A percentile compares a stretch with the other conserved stretches of the same genome.
Conservation (phyloP, 148 eudicot genomes). For the Bassia scoparia region DNA sequence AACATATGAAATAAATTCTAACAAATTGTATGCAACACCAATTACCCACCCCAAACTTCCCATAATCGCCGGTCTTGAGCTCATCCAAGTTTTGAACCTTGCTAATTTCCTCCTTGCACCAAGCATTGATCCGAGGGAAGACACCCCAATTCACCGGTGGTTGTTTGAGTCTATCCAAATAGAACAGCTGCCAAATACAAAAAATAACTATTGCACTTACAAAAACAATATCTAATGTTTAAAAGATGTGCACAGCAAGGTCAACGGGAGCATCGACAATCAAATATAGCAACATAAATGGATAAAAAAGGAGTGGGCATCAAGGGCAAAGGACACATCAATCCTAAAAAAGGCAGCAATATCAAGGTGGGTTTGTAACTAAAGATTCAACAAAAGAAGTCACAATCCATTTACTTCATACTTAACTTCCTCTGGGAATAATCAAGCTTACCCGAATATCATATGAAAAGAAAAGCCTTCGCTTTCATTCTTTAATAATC, state of each 20-base stretch:
- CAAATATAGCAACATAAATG: background rate
- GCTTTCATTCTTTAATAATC: background rate
- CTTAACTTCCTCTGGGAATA: background rate
- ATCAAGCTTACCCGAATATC: background rate
- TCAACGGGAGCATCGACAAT: background rate
- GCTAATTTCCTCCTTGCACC: too few species aligned
- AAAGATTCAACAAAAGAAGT: conserved; percentile 2
- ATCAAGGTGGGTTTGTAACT: background rate
- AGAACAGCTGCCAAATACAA: too few species aligned
- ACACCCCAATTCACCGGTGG: too few species aligned
- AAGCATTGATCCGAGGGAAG: too few species aligned
- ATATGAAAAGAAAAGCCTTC: background rate
- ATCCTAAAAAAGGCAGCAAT: background rate
- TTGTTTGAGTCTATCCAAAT: too few species aligned
- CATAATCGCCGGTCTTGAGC: too few species aligned
- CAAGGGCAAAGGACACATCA: background rate
- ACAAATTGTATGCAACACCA: too few species aligned
- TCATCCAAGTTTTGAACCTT: too few species aligned
- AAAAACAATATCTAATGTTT: too few species aligned
- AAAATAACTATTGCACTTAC: too few species aligned
- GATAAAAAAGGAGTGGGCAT: background rate
- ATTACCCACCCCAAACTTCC: too few species aligned
- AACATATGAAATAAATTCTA: too few species aligned
- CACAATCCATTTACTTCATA: background rate
- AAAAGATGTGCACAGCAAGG: background rate